These are phyloP conservation scores for Litsea cubeba DNA, from an alignment of 164 flowering plant species.

Conservation along the genomic window DNA sequence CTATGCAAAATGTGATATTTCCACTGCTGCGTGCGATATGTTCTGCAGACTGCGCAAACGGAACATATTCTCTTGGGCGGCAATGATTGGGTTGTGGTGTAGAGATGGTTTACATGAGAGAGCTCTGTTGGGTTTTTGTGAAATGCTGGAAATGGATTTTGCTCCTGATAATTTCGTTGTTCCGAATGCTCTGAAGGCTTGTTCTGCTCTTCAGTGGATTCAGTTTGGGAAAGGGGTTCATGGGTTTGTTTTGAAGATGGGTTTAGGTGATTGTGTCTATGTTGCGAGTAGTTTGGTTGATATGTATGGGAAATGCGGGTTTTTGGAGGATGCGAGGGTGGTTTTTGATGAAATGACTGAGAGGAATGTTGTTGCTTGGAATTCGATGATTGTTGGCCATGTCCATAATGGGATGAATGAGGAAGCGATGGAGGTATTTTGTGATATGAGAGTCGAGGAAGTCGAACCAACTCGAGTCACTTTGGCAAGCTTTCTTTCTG, in stretches of 20 bases:
- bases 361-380: constrained; percentile 64
- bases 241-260: constrained; percentile 62
- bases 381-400: constrained; percentile 58
- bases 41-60: constrained; percentile 29
- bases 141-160: constrained; percentile 49
- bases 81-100: constrained; percentile 58
- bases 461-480: constrained; percentile 58
- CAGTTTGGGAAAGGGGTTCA: constrained; percentile 63
- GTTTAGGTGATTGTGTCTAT: constrained; percentile 48
- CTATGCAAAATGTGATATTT: constrained; percentile 54
- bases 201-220: constrained; percentile 42
- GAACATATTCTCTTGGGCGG: constrained; percentile 79
- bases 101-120: constrained; percentile 38
- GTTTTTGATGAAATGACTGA: constrained; percentile 54
- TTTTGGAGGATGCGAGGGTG: constrained; percentile 45
- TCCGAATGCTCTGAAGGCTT: constrained; percentile 68
- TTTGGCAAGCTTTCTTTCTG: constrained; percentile 53
- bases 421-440: constrained; percentile 49
- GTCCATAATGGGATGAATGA: constrained; percentile 60
- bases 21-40: constrained; percentile 25
- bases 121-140: constrained; percentile 42
- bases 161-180: constrained; percentile 61
- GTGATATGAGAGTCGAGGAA: constrained; percentile 61
- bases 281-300: constrained; percentile 68
- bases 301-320: constrained; percentile 80